Evolutionary conservation across 2,329 filamentous ascomycete species (phyloP).

Genomic region (Triangularia setosa): DNA sequence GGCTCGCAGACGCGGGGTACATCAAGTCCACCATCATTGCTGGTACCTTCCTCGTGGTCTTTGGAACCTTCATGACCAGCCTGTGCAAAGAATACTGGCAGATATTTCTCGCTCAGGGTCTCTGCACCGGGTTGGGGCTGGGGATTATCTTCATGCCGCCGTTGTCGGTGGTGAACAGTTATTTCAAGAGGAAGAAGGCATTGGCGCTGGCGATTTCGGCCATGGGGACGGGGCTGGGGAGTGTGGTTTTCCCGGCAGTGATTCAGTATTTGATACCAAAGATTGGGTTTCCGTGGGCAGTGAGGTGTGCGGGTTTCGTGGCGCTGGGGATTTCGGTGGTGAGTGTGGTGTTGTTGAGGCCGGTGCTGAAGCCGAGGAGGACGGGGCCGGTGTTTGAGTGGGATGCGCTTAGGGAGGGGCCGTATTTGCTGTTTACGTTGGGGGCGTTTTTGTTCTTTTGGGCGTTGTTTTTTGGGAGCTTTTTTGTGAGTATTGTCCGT

Average conservation of each 20-base stretch:
- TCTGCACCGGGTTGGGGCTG: constrained; percentile 52
- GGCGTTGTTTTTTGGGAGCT: constrained; percentile 52
- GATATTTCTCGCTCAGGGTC: constrained; percentile 51
- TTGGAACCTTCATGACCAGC: constrained; percentile 48
- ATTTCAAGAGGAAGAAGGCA: constrained; percentile 54
- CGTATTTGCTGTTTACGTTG: constrained; percentile 42
- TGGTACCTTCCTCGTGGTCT: constrained; percentile 40
- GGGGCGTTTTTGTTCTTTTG: constrained; percentile 41
- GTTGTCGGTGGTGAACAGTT: constrained; percentile 51
- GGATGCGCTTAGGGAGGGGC: constrained; percentile 45
- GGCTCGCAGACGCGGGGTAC: constrained; percentile 49
- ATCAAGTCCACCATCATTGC: constrained; percentile 37
- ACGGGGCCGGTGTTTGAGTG: constrained; percentile 47
- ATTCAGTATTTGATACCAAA: constrained; percentile 55
- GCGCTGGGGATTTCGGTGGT: constrained; percentile 45
- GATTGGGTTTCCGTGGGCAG: constrained; percentile 63
- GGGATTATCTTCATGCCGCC: constrained; percentile 53
- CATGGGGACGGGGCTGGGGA: constrained; percentile 58
- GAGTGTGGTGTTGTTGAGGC: constrained; percentile 41
- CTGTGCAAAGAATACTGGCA: constrained; percentile 47
- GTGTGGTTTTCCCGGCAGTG: constrained; percentile 59
- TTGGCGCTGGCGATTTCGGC: constrained; percentile 58
- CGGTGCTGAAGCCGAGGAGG: constrained; percentile 42
- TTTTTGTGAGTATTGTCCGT: constrained; percentile 36
- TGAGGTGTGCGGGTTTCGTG: constrained; percentile 58